These are phyloP conservation scores for Leccinum uliginosum DNA, from an alignment of 768 basidiomycete genomes.

Conservation along the genomic window DNA sequence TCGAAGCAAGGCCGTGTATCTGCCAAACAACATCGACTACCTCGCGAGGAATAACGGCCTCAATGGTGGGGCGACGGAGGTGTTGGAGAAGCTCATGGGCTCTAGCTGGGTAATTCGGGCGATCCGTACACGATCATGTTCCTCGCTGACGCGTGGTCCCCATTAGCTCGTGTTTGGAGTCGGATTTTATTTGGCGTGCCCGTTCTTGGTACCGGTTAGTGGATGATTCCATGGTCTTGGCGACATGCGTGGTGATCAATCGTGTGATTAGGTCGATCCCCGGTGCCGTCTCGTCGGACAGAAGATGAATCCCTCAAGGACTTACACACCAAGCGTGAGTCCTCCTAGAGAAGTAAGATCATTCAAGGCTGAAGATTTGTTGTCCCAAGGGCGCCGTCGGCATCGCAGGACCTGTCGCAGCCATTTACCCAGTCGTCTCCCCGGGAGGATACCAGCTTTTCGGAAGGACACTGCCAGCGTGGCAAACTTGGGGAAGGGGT, in stretches of 20 bases:
- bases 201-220: constrained; percentile 54
- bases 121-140: background rate
- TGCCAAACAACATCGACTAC: constrained; percentile 67
- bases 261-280: constrained; percentile 46
- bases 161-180: constrained; percentile 55
- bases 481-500: constrained; percentile 61
- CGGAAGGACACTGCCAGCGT: constrained; percentile 59
- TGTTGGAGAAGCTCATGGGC: constrained; percentile 40
- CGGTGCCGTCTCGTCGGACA: constrained; percentile 57
- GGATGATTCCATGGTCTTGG: constrained; percentile 8
- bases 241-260: background rate
- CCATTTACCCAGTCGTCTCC: constrained; percentile 61
- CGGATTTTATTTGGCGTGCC: constrained; percentile 62
- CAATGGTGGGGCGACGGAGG: constrained; percentile 38
- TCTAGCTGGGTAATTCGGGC: constrained; percentile 44
- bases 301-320: constrained; percentile 73
- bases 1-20: constrained; percentile 55
- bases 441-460: constrained; percentile 66
- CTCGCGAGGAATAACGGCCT: constrained; percentile 61
- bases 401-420: constrained; percentile 61
- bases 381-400: constrained; percentile 57
- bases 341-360: background rate
- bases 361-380: background rate
- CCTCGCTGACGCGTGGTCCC: constrained; percentile 11
- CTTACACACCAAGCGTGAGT: constrained; percentile 56